Conservation (phyloP, 345 rosid species). For the Aquilaria malaccensis region DNA sequence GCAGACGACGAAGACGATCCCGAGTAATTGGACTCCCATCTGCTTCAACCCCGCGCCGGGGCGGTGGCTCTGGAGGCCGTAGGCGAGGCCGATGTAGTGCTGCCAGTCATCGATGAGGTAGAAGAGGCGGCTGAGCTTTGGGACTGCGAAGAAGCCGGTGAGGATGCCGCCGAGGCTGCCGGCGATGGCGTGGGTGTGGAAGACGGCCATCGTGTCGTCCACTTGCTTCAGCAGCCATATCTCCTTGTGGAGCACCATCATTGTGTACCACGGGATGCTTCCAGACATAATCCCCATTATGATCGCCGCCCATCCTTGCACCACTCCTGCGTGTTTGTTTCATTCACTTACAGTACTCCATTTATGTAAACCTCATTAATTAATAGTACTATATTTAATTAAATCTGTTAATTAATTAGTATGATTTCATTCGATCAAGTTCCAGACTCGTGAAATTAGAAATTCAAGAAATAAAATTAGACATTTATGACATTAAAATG, state of each 20-base stretch:
- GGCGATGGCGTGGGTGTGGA: conserved; percentile 68
- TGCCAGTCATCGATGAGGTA: conserved; percentile 26
- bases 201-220: conserved; percentile 63
- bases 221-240: conserved; percentile 49
- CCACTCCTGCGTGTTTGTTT: conserved; percentile 33
- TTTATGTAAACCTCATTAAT: too few species aligned
- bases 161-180: conserved; percentile 63
- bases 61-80: conserved; percentile 30
- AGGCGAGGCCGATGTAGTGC: conserved; percentile 45
- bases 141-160: conserved; percentile 54
- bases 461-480: too few species aligned
- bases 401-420: too few species aligned
- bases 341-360: too few species aligned
- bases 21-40: conserved; percentile 51
- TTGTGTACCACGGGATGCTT: conserved; percentile 66
- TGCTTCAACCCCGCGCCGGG: conserved; percentile 38
- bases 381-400: too few species aligned
- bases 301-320: conserved; percentile 74
- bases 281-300: conserved; percentile 59
- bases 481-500: too few species aligned
- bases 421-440: too few species aligned
- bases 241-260: conserved; percentile 73
- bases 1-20: conserved; percentile 30
- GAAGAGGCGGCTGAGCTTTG: conserved; percentile 53
- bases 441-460: too few species aligned